A percentile compares a stretch with the other conserved stretches of the same genome.
Conservation (phyloP, 345 rosid genomes). For the Mercurialis annua region DNA sequence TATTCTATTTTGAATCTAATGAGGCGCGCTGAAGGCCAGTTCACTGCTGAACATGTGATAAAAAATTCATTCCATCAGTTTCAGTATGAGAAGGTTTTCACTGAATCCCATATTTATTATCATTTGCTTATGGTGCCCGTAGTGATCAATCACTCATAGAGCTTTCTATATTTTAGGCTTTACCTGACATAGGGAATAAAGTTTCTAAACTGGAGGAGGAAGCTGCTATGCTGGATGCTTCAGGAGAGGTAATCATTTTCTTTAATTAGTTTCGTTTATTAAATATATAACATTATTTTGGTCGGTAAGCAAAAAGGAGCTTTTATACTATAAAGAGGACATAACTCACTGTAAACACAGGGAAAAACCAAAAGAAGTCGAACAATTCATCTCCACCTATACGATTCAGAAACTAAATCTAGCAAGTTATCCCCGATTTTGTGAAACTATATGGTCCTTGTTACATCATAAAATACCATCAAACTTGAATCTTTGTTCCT, state of each 20-base stretch:
- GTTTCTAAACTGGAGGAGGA: constrained; percentile 85
- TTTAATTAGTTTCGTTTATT: constrained; percentile 1
- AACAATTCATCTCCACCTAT: too few species aligned
- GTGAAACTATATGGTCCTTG: too few species aligned
- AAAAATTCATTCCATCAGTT: constrained; percentile 94
- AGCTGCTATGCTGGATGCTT: constrained; percentile 80
- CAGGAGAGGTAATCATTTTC: constrained; percentile 69
- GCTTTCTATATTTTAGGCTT: constrained; percentile 46
- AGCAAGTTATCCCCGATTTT: too few species aligned
- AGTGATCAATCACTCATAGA: constrained; percentile 19
- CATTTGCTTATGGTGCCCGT: not conserved
- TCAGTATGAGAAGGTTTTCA: constrained; percentile 86
- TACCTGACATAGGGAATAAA: constrained; percentile 83
- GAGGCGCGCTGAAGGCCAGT: constrained; percentile 99
- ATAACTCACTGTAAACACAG: too few species aligned
- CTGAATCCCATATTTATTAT: constrained; percentile 9
- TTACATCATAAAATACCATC: too few species aligned
- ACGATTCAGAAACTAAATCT: too few species aligned
- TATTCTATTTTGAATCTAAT: constrained; percentile 90
- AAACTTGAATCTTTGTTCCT: too few species aligned
- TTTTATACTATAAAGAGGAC: too few species aligned
- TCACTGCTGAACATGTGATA: constrained; percentile 95
- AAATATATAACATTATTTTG: not conserved
- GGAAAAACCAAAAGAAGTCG: too few species aligned
- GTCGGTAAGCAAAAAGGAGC: too few species aligned